Percentiles rank a stretch among this genome's conserved stretches.
phyloP scores from a whole-genome alignment of 306 rosid species.

The Trichosanthes cucumerina region DNA sequence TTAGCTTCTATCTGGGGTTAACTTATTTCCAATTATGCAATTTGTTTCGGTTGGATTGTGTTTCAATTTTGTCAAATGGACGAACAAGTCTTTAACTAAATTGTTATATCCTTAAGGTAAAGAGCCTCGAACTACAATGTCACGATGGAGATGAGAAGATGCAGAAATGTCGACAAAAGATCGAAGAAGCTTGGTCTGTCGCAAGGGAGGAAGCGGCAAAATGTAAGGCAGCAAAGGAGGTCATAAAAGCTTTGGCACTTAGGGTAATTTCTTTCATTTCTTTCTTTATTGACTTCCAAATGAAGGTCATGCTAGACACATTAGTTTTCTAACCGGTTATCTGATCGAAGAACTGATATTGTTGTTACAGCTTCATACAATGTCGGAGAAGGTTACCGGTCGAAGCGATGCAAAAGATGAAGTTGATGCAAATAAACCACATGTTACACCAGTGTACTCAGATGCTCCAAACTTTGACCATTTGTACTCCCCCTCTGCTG shows the following conservation, averaged over 20 bases:
- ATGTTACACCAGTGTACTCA: constrained; percentile 29
- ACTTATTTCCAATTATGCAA: background rate
- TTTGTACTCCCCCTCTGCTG: background rate
- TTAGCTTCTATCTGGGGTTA: background rate
- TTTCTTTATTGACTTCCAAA: background rate
- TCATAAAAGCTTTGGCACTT: constrained; percentile 60
- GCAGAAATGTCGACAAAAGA: constrained; percentile 39
- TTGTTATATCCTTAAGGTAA: constrained; percentile 29
- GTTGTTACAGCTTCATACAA: constrained; percentile 48
- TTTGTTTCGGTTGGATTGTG: background rate
- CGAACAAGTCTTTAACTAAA: background rate
- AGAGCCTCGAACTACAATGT: constrained; percentile 50
- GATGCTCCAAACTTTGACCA: constrained; percentile 16
- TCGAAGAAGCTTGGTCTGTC: constrained; percentile 49
- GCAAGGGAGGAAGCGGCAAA: constrained; percentile 67
- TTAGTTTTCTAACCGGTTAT: background rate
- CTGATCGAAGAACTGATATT: background rate
- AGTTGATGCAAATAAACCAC: constrained; percentile 23
- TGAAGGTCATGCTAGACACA: background rate
- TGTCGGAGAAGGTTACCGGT: constrained; percentile 36
- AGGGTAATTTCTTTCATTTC: constrained; percentile 32
- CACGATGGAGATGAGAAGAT: constrained; percentile 38
- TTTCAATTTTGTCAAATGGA: background rate
- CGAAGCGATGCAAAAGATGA: constrained; percentile 33
- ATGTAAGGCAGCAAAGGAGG: constrained; percentile 62